Evolutionary conservation across 2,329 filamentous ascomycete genomes (phyloP).

Genomic region (Delphinella strobiligena): DNA sequence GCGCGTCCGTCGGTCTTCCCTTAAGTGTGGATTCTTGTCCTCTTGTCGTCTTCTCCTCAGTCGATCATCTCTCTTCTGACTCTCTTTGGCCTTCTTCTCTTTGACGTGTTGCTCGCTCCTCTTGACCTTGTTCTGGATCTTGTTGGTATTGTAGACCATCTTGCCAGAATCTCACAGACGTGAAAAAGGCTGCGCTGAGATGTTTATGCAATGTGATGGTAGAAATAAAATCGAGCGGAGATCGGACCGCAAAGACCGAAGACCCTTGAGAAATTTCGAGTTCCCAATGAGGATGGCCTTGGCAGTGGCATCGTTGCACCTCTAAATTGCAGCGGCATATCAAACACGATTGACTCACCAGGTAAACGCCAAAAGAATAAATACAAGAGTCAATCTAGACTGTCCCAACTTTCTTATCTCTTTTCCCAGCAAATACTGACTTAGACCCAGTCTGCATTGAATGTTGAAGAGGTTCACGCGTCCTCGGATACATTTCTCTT

Average conservation of each 20-base stretch:
- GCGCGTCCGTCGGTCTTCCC: slow-evolving; percentile 57
- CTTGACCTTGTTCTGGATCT: slow-evolving; percentile 49
- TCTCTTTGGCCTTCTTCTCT: slow-evolving; percentile 65
- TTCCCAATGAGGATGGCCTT: no score
- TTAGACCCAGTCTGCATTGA: neutral
- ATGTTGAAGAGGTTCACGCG: neutral
- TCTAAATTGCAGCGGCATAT: no score
- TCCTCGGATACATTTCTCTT: neutral
- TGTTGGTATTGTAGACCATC: slow-evolving; percentile 16
- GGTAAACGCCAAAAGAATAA: no score
- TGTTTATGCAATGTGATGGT: no score
- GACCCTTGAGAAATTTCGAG: no score
- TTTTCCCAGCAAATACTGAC: neutral
- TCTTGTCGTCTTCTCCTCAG: slow-evolving; percentile 76
- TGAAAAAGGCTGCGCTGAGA: no score
- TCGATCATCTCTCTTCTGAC: slow-evolving; percentile 62
- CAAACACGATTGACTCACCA: no score
- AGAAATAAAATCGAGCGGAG: no score
- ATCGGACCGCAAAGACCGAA: no score
- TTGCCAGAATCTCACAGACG: no score
- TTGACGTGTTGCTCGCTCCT: slow-evolving; percentile 68
- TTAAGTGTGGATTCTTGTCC: slow-evolving; percentile 65
- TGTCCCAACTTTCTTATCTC: neutral
- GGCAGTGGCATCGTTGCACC: no score
- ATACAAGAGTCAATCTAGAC: neutral